Evolutionary conservation across 1,284 basidiomycete genomes (phyloP), one percentile per base, ranked within the genome.

Genomic region (Ganoderma resinaceum): DNA sequence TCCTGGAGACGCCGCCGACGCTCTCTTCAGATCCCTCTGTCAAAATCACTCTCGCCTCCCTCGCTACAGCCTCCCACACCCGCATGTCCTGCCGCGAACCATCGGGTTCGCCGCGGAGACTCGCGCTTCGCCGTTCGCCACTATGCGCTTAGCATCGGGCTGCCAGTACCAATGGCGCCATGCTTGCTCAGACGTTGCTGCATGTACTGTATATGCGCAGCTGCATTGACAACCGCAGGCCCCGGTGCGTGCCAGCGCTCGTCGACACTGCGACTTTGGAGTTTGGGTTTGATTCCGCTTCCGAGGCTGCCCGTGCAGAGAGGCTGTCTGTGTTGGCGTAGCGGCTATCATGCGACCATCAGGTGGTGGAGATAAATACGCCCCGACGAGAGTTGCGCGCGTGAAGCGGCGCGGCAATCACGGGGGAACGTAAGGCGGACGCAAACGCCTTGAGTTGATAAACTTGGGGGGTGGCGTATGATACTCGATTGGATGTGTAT

Each of bases 311-410:
- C 55, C 29, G 26, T 31, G 29, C 43, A 20, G n/a, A n/a, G 5
- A 33, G 42, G 42, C 42, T 49, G 26, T 42, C 43, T 8, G 11
- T 6, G 6, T 20, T 46, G 38, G 29, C 23, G 43, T 60, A 49
- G 69, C 72, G 72, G 69, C 72, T 69, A 73, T 73, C 72, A 73
- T 40, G 62, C 49, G 11, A 16, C 67, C 67, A 73, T 70, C 69
- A 73, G 66, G 64, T 35, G 69, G 67, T 35, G 35, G 60, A 72
- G 72, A 71, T 73, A 70, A 70, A 72, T 72, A 65, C 66, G 55
- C 66, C 62, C 62, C 52, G 35, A 33, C 65, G 67, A 66, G 66
- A 60, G 67, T 66, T 58, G 66, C 70, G 70, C 63, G 63, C 59
- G 57, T 62, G 67, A 66, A 61, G 66, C 68, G 66, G 66, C 38